Percentiles rank a stretch among this genome's conserved stretches.
Conservation (phyloP, 345 rosid genomes). For the Euphorbia lathyris region DNA sequence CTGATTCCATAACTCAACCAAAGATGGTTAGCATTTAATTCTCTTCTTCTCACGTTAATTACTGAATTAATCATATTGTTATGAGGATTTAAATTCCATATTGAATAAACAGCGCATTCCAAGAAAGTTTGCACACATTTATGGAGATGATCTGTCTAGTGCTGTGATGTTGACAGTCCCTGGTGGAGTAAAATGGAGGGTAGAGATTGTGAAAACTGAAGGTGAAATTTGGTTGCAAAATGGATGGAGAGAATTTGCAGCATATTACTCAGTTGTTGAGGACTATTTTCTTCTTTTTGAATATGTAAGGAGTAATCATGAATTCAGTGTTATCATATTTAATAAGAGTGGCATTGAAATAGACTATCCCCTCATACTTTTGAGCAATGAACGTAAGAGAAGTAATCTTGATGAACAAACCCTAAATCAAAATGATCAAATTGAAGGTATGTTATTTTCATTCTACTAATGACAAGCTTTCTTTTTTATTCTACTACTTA, state of each 20-base stretch:
- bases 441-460: neutral
- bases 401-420: neutral
- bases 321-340: conserved; percentile 22
- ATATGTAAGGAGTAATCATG: neutral
- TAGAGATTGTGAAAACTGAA: neutral
- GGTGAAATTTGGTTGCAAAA: conserved; percentile 27
- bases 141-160: conserved; percentile 11
- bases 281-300: conserved; percentile 30
- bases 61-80: too few relatives aligned
- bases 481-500: too few relatives aligned
- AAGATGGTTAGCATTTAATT: neutral
- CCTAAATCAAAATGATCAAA: neutral
- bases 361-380: neutral
- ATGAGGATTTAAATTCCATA: neutral
- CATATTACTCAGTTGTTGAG: conserved; percentile 9
- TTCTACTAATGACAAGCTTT: too few relatives aligned
- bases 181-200: conserved; percentile 6
- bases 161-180: neutral
- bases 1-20: neutral
- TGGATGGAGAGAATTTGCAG: conserved; percentile 31
- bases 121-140: neutral
- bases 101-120: neutral
- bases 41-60: too few relatives aligned
- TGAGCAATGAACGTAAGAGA: neutral
- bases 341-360: conserved; percentile 12